Evolutionary conservation across 768 basidiomycete genomes (phyloP).

Genomic region (Rhodotorula graminis): DNA sequence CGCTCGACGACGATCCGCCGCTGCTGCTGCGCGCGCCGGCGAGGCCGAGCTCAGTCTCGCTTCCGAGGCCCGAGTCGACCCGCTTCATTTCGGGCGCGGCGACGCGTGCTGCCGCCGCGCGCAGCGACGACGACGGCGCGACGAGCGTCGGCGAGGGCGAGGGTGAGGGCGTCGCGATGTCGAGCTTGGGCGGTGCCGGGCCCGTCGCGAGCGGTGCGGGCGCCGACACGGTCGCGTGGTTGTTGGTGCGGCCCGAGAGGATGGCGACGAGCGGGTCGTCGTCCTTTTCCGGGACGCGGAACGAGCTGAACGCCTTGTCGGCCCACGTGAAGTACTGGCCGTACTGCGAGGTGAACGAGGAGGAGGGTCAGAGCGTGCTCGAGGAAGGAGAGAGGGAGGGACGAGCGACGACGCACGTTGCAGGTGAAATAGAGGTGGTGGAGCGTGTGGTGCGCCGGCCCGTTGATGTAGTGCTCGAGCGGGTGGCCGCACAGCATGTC

Average conservation of each 20-base stretch:
- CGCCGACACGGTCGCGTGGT: neutral
- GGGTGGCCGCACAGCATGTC: constrained; percentile 94
- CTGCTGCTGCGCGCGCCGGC: too few species aligned
- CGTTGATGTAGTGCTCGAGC: constrained; percentile 86
- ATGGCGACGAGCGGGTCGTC: constrained; percentile 82
- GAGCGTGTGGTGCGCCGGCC: constrained; percentile 95
- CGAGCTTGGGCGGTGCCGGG: too few species aligned
- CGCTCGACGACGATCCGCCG: neutral
- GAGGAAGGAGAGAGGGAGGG: neutral
- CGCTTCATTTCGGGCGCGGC: constrained; percentile 8
- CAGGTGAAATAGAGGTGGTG: constrained; percentile 96
- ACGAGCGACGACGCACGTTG: constrained; percentile 66
- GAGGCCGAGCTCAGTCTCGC: neutral
- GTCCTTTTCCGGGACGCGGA: constrained; percentile 75
- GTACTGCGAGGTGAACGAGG: constrained; percentile 13
- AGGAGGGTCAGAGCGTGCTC: constrained; percentile 10
- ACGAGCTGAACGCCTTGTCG: constrained; percentile 74
- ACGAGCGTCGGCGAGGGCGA: too few species aligned
- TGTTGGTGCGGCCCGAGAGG: constrained; percentile 44
- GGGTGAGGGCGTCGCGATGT: neutral
- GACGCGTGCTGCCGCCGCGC: too few species aligned
- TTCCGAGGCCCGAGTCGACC: constrained; percentile 9
- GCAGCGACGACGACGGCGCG: too few species aligned
- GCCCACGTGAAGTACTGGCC: constrained; percentile 95
- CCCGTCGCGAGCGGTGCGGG: neutral